Percentiles rank a stretch among this genome's conserved stretches.
These are phyloP conservation scores for Coniochaeta sp. DNA, from an alignment of 2,329 filamentous ascomycete species.

Conservation along the genomic window DNA sequence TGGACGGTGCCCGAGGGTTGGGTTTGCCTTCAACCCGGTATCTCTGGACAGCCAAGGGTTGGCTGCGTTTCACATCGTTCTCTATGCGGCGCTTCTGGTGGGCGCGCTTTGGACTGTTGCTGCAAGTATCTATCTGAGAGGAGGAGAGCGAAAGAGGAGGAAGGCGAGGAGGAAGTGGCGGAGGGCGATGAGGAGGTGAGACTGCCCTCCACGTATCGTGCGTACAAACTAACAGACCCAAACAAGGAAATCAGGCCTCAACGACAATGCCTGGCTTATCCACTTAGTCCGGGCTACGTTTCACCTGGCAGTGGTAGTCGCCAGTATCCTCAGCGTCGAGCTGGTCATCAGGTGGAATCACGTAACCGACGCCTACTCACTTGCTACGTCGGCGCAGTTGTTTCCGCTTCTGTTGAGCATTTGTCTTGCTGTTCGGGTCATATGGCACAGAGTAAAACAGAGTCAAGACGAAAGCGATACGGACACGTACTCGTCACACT, in stretches of 20 bases:
- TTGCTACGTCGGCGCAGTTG: constrained; percentile 15
- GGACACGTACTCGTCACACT: not conserved
- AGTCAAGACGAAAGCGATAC: not conserved
- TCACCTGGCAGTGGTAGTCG: not conserved
- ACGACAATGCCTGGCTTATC: not conserved
- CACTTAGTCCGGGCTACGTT: no score
- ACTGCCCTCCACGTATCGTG: not conserved
- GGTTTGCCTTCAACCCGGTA: not conserved
- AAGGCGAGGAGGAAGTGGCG: not conserved
- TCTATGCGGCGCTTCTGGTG: not conserved
- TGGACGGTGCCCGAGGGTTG: not conserved
- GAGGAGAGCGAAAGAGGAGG: not conserved
- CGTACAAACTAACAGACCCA: not conserved
- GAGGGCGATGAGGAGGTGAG: not conserved
- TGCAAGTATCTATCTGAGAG: not conserved
- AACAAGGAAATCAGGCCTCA: not conserved
- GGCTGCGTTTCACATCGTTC: not conserved
- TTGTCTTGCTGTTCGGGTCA: not conserved
- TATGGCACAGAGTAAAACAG: not conserved
- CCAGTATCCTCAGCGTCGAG: constrained; percentile 7
- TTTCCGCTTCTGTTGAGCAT: constrained; percentile 5
- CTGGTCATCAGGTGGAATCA: constrained; percentile 14
- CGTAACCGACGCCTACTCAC: constrained; percentile 18
- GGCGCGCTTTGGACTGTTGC: not conserved
- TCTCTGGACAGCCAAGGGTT: not conserved